Base-by-base conservation (phyloP, 2,329 filamentous ascomycete species). In the Colletotrichum simmondsii region DNA sequence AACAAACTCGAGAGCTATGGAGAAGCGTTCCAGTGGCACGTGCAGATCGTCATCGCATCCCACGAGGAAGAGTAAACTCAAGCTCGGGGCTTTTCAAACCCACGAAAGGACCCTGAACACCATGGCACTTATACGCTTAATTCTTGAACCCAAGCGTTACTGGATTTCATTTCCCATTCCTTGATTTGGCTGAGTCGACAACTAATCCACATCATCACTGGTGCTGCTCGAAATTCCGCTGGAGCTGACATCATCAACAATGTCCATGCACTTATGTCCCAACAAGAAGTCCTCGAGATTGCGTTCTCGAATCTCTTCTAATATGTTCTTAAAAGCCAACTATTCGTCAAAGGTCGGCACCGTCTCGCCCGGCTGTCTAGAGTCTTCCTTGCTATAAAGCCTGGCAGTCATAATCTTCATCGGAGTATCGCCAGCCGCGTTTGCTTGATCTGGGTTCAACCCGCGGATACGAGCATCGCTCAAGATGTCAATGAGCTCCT, bases 391-490 rank as follows among this genome's bases (percentile, higher is more conserved):
- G 7, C 66, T 49, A 19, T 64, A 60, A 59, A 64, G 63, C 12
- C 66, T 53, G n/a, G 49, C 66, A 6, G 52, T 64, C 35, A 57
- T 56, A 3, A 64, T 64, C 59, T 57, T 68, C 66, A 68, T 68
- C 8, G 66, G 66, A 16, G 52, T 64, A 37, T 65, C 53, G 28
- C 67, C 67, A 58, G 60, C 67, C 12, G 22, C 35, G 10, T 65
- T 65, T 52, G 49, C 26, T 46, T 53, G 53, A 35, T 65, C 52
- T 19, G 53, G 22, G 16, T 49, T 52, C 28, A 69, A 12, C 2
- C 67, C 67, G 11, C 19, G 42, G 7, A 58, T 58, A 16, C 22
- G 53, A 49, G 37, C 60, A 69, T 58, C 52, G 14, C 52, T 63
- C 12, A 65, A 42, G 16, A 69, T 49, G 11, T 69, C 49, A 42